Percentiles rank a stretch among this genome's conserved stretches.
Conservation (phyloP, 2,329 filamentous ascomycete species). For the Beauveria rudraprayagi region DNA sequence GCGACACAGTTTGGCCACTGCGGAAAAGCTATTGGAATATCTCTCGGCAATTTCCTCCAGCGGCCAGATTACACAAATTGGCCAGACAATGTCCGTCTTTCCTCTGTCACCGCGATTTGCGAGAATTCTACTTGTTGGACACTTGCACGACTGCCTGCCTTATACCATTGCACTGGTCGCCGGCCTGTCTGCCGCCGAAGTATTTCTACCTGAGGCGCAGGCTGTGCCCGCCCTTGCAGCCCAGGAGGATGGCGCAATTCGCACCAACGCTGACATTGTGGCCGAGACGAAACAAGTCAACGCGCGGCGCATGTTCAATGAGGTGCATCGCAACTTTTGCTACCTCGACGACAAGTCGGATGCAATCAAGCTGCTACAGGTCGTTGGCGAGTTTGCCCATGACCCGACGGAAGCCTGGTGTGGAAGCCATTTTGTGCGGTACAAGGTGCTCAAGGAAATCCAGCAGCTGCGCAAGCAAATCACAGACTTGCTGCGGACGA, state of each 20-base stretch:
- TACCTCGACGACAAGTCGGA: constrained; percentile 77
- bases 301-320: constrained; percentile 53
- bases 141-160: constrained; percentile 71
- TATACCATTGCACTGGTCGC: constrained; percentile 87
- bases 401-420: constrained; percentile 68
- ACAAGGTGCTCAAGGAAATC: constrained; percentile 81
- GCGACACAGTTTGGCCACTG: constrained; percentile 64
- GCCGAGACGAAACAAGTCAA: constrained; percentile 63
- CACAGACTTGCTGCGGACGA: constrained; percentile 67
- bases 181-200: constrained; percentile 76
- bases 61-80: constrained; percentile 71
- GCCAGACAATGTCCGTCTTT: constrained; percentile 77
- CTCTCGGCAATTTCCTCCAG: constrained; percentile 67
- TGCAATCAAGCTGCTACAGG: constrained; percentile 82
- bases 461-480: constrained; percentile 77
- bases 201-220: constrained; percentile 78
- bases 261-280: constrained; percentile 59
- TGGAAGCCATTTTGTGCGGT: constrained; percentile 72
- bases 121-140: constrained; percentile 82
- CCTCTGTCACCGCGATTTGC: constrained; percentile 85
- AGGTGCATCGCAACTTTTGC: constrained; percentile 70
- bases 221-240: constrained; percentile 52
- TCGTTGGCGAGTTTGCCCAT: constrained; percentile 79
- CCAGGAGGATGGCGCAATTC: constrained; percentile 39
- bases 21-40: constrained; percentile 80